These are phyloP conservation scores for Chionographis japonica DNA, from an alignment of 106 monocot species.

Conservation along the genomic window DNA sequence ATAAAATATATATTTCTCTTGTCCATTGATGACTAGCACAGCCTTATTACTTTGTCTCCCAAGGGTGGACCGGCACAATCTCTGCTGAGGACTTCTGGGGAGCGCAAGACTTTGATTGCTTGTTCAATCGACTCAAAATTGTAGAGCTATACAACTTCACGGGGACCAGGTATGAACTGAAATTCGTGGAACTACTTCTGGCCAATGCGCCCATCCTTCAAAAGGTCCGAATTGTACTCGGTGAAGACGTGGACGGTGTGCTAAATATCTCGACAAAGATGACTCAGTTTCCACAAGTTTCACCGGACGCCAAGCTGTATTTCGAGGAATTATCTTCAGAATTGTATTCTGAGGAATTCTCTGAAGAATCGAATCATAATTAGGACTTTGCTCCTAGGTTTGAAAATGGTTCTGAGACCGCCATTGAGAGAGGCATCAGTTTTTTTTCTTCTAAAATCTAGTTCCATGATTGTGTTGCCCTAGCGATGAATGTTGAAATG, in stretches of 20 bases:
- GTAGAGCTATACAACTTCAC: neutral
- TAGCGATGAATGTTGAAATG: too few species aligned
- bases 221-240: neutral
- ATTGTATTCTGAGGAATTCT: neutral
- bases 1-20: neutral
- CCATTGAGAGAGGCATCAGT: too few species aligned
- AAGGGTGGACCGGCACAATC: neutral
- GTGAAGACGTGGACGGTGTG: neutral
- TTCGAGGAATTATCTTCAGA: too few species aligned
- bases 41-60: neutral
- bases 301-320: neutral
- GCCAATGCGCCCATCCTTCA: slow-evolving; percentile 12
- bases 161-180: slow-evolving; percentile 11
- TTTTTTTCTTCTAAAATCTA: too few species aligned
- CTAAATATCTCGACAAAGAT: neutral
- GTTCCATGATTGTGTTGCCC: too few species aligned
- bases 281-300: neutral
- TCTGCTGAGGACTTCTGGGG: neutral
- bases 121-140: slow-evolving; percentile 1
- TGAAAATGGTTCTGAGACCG: too few species aligned
- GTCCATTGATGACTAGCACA: neutral
- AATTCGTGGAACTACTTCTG: slow-evolving; percentile 5
- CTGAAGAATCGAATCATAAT: too few species aligned
- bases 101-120: neutral
- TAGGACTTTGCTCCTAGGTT: too few species aligned